Evolutionary conservation across 2,329 filamentous ascomycete species (phyloP).

Genomic region (Diaporthe velutina): DNA sequence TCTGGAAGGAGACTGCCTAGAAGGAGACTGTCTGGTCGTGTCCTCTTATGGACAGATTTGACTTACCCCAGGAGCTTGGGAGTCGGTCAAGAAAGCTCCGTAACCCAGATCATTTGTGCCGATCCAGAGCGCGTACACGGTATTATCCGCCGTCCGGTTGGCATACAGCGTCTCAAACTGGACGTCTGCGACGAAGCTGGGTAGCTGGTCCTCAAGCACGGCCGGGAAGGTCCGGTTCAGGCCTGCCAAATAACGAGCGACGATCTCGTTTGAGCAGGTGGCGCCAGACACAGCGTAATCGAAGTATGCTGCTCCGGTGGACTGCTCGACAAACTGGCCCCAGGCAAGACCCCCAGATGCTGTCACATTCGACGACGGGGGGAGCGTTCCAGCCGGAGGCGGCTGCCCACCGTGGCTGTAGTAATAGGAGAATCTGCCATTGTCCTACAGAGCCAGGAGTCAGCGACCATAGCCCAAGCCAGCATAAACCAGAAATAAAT

Average conservation of each 20-base stretch:
- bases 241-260: conserved; percentile 63
- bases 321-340: conserved; percentile 75
- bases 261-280: conserved; percentile 78
- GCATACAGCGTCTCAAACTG: conserved; percentile 57
- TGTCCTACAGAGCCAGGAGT: conserved; percentile 59
- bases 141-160: conserved; percentile 65
- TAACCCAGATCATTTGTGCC: conserved; percentile 84
- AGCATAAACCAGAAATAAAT: not conserved
- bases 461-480: not conserved
- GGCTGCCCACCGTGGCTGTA: conserved; percentile 66
- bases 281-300: conserved; percentile 82
- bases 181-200: conserved; percentile 66
- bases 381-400: conserved; percentile 71
- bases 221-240: conserved; percentile 72
- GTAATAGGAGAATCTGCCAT: conserved; percentile 76
- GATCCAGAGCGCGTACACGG: conserved; percentile 83
- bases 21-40: too few relatives aligned
- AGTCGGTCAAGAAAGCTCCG: conserved; percentile 74
- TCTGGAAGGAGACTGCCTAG: too few relatives aligned
- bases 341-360: conserved; percentile 76
- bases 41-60: not conserved
- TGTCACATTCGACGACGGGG: conserved; percentile 63
- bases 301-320: conserved; percentile 67
- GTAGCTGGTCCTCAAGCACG: conserved; percentile 71
- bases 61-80: conserved; percentile 61